Evolutionary conservation across 306 rosid genomes (phyloP).

Genomic region (Malus fusca): DNA sequence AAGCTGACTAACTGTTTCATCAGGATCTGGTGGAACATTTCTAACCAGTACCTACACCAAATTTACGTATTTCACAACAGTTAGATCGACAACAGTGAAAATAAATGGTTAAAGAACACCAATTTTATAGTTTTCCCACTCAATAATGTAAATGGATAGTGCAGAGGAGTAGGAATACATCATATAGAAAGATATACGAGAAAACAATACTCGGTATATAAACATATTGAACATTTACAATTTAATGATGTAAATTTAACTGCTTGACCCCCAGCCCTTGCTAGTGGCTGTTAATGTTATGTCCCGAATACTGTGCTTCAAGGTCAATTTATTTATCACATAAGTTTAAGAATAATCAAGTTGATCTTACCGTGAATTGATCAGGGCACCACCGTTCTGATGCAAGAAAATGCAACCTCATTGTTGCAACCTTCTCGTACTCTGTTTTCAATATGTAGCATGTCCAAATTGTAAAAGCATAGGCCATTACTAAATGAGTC

Average conservation of each 20-base stretch:
- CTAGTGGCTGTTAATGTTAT: background rate
- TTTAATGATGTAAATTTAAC: background rate
- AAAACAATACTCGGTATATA: background rate
- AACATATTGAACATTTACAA: background rate
- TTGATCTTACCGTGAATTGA: slow-evolving; percentile 75
- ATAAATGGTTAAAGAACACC: background rate
- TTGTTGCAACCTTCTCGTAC: slow-evolving; percentile 68
- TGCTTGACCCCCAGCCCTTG: background rate
- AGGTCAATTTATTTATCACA: background rate
- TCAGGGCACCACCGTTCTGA: slow-evolving; percentile 80
- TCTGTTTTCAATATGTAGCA: slow-evolving; percentile 77
- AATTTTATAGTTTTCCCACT: background rate
- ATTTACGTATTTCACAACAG: background rate
- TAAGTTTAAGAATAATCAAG: background rate
- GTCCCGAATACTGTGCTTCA: background rate
- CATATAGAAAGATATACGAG: too few relatives aligned
- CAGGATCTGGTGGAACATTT: slow-evolving; percentile 95
- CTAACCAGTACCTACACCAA: slow-evolving; percentile 72
- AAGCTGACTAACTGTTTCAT: slow-evolving; percentile 77
- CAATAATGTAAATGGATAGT: background rate
- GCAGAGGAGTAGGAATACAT: background rate
- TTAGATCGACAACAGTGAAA: background rate
- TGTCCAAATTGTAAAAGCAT: slow-evolving; percentile 90
- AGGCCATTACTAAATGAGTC: slow-evolving; percentile 96
- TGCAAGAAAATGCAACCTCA: slow-evolving; percentile 88